Percentiles rank a stretch among this genome's conserved stretches.
Evolutionary conservation across 164 flowering plant genomes (phyloP).

Genomic region (Umbilicus rupestris): DNA sequence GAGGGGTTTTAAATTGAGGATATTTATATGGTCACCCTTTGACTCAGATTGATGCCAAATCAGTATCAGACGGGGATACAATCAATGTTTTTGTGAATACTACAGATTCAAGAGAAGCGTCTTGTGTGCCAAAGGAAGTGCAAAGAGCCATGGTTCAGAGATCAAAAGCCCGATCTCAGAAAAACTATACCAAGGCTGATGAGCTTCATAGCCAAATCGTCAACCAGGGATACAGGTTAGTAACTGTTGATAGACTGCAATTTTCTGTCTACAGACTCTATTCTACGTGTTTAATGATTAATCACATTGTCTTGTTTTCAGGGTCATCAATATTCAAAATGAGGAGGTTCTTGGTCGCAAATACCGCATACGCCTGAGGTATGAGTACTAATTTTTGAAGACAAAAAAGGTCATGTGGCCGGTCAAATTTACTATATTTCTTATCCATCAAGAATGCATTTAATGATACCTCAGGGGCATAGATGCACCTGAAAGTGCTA

Average conservation of each 20-base stretch:
- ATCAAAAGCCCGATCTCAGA: conserved; percentile 8
- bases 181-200: conserved; percentile 7
- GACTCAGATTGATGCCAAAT: background rate
- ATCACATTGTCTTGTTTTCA: background rate
- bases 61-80: conserved; percentile 5
- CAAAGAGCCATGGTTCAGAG: background rate
- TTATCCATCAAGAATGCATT: background rate
- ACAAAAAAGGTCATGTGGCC: background rate
- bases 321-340: conserved; percentile 5
- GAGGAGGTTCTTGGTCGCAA: conserved; percentile 8
- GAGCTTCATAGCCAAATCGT: conserved; percentile 6
- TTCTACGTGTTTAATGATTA: background rate
- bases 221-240: background rate
- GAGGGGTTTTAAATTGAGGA: background rate
- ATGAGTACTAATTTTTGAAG: background rate
- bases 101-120: background rate
- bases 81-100: conserved; percentile 6
- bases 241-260: background rate
- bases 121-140: conserved; percentile 11
- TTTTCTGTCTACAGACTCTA: background rate
- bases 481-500: conserved; percentile 8
- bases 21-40: background rate
- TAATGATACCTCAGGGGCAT: background rate
- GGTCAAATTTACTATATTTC: background rate
- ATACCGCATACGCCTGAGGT: conserved; percentile 6